phyloP scores from a whole-genome alignment of 2,329 filamentous ascomycete genomes.

The Neofusicoccum laricinum region DNA sequence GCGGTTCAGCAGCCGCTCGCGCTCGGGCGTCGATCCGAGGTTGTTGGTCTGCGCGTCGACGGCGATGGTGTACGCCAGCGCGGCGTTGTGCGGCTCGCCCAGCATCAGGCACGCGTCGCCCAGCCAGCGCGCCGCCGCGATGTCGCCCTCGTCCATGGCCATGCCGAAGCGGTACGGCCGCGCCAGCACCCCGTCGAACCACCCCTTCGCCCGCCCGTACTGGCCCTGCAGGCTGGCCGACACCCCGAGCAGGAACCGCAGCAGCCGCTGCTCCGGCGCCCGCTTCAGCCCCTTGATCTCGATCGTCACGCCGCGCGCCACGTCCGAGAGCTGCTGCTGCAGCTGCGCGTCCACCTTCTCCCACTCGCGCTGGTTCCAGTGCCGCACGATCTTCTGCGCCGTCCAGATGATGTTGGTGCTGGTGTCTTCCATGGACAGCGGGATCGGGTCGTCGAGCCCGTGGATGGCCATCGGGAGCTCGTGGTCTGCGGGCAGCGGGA shows the following conservation, averaged over 20 bases:
- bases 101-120: constrained; percentile 31
- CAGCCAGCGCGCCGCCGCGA: constrained; percentile 32
- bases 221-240: constrained; percentile 27
- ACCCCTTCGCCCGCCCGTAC: constrained; percentile 27
- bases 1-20: not conserved
- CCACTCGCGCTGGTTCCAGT: constrained; percentile 26
- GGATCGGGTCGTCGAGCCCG: not conserved
- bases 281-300: constrained; percentile 16
- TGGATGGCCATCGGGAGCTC: not conserved
- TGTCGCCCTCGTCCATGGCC: constrained; percentile 30
- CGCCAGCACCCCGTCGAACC: constrained; percentile 29
- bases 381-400: constrained; percentile 22
- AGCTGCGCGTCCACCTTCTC: constrained; percentile 22
- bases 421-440: not conserved
- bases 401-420: constrained; percentile 22
- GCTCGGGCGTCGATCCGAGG: not conserved
- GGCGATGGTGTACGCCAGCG: constrained; percentile 29
- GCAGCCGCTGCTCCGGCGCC: constrained; percentile 28
- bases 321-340: constrained; percentile 26
- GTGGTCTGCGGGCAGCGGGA: not conserved
- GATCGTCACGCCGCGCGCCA: constrained; percentile 26
- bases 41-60: constrained; percentile 21
- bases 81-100: constrained; percentile 28
- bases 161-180: constrained; percentile 22
- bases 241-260: constrained; percentile 29